phyloP scores from a whole-genome alignment of 306 rosid genomes.

The Fagus sylvatica region DNA sequence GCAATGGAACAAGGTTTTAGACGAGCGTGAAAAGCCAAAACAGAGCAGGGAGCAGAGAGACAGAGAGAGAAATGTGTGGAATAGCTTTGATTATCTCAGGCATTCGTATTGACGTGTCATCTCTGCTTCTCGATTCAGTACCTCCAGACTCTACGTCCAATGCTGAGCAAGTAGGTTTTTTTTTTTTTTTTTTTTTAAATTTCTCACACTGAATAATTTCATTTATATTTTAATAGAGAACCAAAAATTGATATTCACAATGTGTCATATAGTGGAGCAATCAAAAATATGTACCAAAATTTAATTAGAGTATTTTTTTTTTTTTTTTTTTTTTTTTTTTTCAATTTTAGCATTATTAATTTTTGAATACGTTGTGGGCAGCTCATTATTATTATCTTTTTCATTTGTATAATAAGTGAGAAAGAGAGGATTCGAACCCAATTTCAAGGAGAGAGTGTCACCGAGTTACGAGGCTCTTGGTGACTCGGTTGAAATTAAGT shows the following conservation, averaged over 20 bases:
- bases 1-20: no score
- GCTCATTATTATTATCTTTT: no score
- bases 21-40: not conserved
- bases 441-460: no score
- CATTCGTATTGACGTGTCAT: conserved; percentile 50
- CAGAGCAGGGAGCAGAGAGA: not conserved
- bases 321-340: not conserved
- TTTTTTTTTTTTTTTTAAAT: not conserved
- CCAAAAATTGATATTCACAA: no score
- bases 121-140: conserved; percentile 34
- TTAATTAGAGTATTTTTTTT: not conserved
- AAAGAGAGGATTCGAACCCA: no score
- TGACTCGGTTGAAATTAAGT: no score
- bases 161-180: conserved; percentile 45
- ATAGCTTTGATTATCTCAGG: conserved; percentile 73
- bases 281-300: not conserved
- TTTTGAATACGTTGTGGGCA: no score
- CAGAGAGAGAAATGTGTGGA: conserved; percentile 71
- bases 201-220: not conserved
- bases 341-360: not conserved
- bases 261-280: not conserved
- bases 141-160: conserved; percentile 5
- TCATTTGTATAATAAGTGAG: no score
- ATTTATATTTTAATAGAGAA: not conserved
- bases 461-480: no score